Evolutionary conservation across 768 basidiomycete genomes (phyloP), one percentile per base, ranked within the genome.

Genomic region (Gloeopeniophorella convolvens): DNA sequence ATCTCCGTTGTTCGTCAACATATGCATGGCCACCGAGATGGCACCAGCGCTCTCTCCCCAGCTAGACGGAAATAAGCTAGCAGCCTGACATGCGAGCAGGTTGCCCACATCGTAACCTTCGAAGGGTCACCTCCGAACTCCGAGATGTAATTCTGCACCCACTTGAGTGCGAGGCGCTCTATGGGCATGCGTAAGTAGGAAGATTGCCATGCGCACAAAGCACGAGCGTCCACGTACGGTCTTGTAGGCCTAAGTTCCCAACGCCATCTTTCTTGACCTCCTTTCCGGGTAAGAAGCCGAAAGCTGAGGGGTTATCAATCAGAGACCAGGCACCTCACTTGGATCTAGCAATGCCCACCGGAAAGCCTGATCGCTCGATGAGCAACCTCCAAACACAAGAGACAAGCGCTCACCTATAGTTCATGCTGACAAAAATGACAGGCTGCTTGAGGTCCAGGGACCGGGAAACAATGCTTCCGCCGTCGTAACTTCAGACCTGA

Each of bases 221-320:
- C 6, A 0, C n/a, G 5, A n/a, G n/a, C n/a, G 23, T 23, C 12
- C 1, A 67, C 77, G 62, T 57, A 79, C 79, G 79, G 65, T 85
- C 83, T 49, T 75, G 76, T 20, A 87, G 65, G n/a, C 84, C 84
- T 18, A 83, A 67, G 59, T 85, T 86, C 1, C 76, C 78, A 7
- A 77, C 67, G 1, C 73, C 74, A 3, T 73, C 78, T 4, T 64
- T 68, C 41, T 71, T 73, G 1, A 79, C 71, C 65, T 81, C 77
- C 54, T 72, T 67, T 35, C 77, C 66, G 0, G 72, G 70, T 32
- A 80, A 51, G 62, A 80, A 81, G 3, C 79, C 78, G 43, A 78
- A 73, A 4, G 72, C 77, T 58, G 6, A 1, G 3, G 40, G 16
- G 1, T n/a, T n/a, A n/a, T n/a, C n/a, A n/a, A n/a, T n/a, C n/a